These are phyloP conservation scores for Venturia carpophila DNA, from an alignment of 2,329 filamentous ascomycete species.

Conservation along the genomic window DNA sequence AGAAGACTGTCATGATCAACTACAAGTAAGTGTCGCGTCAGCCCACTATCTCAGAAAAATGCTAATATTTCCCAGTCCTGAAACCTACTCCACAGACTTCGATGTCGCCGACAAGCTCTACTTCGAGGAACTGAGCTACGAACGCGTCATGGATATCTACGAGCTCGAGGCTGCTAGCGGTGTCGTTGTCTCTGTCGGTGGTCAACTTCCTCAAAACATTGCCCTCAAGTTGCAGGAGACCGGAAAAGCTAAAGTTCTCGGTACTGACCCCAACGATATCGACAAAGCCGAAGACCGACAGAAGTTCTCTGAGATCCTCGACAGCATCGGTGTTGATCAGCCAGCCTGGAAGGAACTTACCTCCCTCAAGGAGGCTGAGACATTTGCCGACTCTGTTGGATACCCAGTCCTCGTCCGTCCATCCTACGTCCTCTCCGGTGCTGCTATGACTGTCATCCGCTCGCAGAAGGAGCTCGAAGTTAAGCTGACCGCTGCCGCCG, in stretches of 20 bases:
- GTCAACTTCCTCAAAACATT: conserved; percentile 95
- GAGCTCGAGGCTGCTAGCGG: conserved; percentile 79
- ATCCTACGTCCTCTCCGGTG: conserved; percentile 91
- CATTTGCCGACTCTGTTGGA: conserved; percentile 74
- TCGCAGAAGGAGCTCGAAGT: conserved; percentile 84
- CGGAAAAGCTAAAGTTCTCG: conserved; percentile 82
- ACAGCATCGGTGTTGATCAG: conserved; percentile 94
- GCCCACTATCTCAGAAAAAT: too few species aligned
- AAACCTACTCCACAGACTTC: conserved; percentile 52
- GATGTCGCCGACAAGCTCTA: conserved; percentile 88
- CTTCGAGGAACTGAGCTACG: conserved; percentile 94
- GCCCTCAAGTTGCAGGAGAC: conserved; percentile 87
- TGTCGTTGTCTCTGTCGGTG: conserved; percentile 91
- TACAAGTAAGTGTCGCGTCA: conserved; percentile 14
- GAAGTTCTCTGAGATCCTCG: conserved; percentile 95
- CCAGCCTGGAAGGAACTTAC: conserved; percentile 97
- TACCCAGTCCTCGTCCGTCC: conserved; percentile 95
- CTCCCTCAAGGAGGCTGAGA: conserved; percentile 77
- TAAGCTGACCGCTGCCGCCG: conserved; percentile 83
- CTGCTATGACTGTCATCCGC: conserved; percentile 95
- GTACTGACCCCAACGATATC: conserved; percentile 87
- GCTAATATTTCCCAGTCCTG: not conserved
- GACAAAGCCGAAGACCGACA: conserved; percentile 97
- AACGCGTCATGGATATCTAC: conserved; percentile 98
- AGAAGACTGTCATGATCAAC: conserved; percentile 98